Base-by-base conservation (phyloP, 805 yeast genomes). In the Torulaspora gathmanii region DNA sequence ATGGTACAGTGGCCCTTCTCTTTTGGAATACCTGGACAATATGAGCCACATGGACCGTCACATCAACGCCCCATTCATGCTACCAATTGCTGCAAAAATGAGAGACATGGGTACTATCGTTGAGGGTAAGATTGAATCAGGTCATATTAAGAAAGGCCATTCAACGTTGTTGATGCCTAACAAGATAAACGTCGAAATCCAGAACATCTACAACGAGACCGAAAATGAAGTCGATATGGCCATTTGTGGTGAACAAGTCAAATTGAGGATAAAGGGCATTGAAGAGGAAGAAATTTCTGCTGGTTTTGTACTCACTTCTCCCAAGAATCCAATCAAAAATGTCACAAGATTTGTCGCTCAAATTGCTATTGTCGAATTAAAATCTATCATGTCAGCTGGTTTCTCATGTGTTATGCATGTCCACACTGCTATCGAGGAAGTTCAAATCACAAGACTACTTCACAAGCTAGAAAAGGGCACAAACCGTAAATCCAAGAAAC, bases 401-500 rank as follows among this genome's bases (percentile, higher is more conserved):
- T 93, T 82, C 74, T 82, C 96, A 11, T 93, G 98, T 78, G 97
- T 93, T 45, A 91, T 93, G 96, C 99, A 93, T 64, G 84, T 93
- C 58, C 99, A 93, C 73, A 88, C 98, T 40, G 98, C 98, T 45
- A 89, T 91, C 57, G 98, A 93, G 71, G 99, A 93, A 70, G 96
- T 93, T 42, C 76, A 77, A 20, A 79, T 93, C 64, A 75, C 82
- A 42, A 81, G 82, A 60, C 77, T 93, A 67, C 75, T 89, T 64
- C 98, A 93, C 73, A 89, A 91, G 71, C 75, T 93, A 60, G 95
- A 93, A 69, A 91, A 86, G 74, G 97, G 96, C 52, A 89, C 98
- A 46, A 91, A 91, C 78, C 84, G 96, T 74, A 86, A 82, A 70
- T 86, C 96, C 50, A 93, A 89, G 78, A 89, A 86, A 68, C 86